Percentiles rank a stretch among this genome's conserved stretches.
These are phyloP conservation scores for Cornus florida DNA, from an alignment of 148 eudicot species.

Conservation along the genomic window DNA sequence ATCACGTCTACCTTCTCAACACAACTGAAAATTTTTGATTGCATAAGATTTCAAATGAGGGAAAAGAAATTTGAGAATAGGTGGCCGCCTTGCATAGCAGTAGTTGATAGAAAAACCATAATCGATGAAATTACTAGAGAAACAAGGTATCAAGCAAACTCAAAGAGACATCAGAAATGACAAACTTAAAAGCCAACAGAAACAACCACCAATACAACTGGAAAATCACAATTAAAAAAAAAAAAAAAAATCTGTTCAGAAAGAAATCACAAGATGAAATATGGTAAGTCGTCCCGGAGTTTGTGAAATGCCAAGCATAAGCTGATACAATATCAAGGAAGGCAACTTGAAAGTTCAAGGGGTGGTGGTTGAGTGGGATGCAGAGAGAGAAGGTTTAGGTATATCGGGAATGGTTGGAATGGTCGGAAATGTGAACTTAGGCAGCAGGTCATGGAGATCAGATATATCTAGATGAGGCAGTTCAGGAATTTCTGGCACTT, in stretches of 20 bases:
- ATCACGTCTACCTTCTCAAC: no score
- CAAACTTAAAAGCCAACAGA: background rate
- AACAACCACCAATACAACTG: background rate
- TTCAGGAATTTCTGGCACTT: background rate
- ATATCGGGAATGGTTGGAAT: conserved; percentile 5
- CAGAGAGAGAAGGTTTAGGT: background rate
- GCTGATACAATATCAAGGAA: background rate
- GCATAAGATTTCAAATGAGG: no score
- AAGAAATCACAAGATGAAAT: background rate
- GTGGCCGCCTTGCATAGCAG: no score
- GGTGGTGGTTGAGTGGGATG: background rate
- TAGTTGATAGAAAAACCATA: no score
- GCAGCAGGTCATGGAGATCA: conserved; percentile 5
- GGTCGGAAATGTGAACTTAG: background rate
- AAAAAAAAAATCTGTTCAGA: background rate
- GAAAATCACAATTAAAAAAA: background rate
- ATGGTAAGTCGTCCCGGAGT: background rate
- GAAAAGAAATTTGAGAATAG: no score
- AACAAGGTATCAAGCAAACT: background rate
- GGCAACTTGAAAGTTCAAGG: background rate
- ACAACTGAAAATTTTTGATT: no score
- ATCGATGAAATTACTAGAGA: background rate
- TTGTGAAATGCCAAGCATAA: background rate
- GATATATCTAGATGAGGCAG: conserved; percentile 17
- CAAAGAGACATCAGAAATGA: background rate